These are phyloP conservation scores for Penicillium malachiteum DNA, from an alignment of 495 filamentous ascomycete genomes.

Conservation along the genomic window DNA sequence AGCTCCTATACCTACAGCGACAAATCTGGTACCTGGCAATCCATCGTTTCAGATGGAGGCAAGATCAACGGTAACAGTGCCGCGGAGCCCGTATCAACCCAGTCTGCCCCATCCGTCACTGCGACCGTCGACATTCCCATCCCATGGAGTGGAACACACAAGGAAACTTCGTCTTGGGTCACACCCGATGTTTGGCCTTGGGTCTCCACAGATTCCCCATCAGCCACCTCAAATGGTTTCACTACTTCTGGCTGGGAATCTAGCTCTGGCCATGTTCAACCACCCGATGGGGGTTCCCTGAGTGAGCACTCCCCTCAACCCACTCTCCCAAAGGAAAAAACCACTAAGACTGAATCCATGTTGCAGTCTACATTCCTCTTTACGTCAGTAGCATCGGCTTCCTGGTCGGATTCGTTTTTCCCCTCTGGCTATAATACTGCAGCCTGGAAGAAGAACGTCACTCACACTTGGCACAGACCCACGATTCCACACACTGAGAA, in stretches of 20 bases:
- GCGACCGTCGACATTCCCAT: constrained; percentile 55
- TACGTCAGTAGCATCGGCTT: constrained; percentile 48
- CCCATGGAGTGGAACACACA: constrained; percentile 66
- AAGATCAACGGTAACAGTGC: constrained; percentile 55
- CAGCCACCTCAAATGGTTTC: constrained; percentile 47
- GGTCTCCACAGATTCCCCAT: constrained; percentile 46
- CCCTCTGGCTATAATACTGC: constrained; percentile 41
- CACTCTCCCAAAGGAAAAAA: constrained; percentile 12
- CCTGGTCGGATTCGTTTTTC: constrained; percentile 46
- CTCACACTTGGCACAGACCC: constrained; percentile 3
- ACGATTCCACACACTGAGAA: background rate
- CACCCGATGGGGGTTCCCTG: constrained; percentile 46
- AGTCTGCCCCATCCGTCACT: constrained; percentile 53
- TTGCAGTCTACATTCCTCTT: constrained; percentile 49
- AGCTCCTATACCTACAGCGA: constrained; percentile 77
- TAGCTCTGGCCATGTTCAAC: constrained; percentile 58
- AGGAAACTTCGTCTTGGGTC: constrained; percentile 45
- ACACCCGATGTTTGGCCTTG: constrained; percentile 63
- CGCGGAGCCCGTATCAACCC: constrained; percentile 35
- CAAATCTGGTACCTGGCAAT: constrained; percentile 71
- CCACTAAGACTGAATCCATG: constrained; percentile 10
- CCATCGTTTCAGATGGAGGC: constrained; percentile 75
- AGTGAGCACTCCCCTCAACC: constrained; percentile 45
- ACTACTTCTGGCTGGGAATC: constrained; percentile 69
- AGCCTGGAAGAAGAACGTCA: constrained; percentile 1